phyloP scores from a whole-genome alignment of 257 asterid species.

The Jacaranda copaia region DNA sequence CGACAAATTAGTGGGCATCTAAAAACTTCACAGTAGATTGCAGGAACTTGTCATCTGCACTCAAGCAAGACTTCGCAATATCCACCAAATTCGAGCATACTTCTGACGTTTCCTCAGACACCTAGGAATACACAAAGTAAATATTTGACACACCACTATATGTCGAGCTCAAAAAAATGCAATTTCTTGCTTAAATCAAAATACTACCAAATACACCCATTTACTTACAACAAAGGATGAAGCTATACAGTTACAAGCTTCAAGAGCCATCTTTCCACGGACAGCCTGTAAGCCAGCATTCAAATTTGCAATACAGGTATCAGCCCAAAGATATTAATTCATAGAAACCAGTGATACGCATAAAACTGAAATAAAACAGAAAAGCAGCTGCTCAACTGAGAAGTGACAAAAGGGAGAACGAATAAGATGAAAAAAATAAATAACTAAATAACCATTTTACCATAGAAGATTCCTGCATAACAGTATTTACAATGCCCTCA shows the following conservation, averaged over 20 bases:
- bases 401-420: conserved; percentile 9
- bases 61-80: conserved; percentile 67
- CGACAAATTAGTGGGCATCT: conserved; percentile 32
- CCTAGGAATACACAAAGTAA: conserved; percentile 39
- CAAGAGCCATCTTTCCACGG: conserved; percentile 78
- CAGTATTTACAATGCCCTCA: conserved; percentile 50
- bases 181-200: conserved; percentile 19
- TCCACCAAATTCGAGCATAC: conserved; percentile 66
- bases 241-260: conserved; percentile 77
- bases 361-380: conserved; percentile 19
- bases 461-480: conserved; percentile 71
- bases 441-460: conserved; percentile 40
- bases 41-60: conserved; percentile 58
- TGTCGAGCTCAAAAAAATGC: background rate
- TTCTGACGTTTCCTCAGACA: conserved; percentile 45
- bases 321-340: conserved; percentile 19
- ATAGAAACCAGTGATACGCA: conserved; percentile 7
- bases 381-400: conserved; percentile 4
- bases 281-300: conserved; percentile 54
- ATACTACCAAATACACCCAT: background rate
- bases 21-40: conserved; percentile 59
- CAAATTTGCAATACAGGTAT: conserved; percentile 22
- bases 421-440: conserved; percentile 6
- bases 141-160: background rate
- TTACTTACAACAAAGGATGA: conserved; percentile 70